These are phyloP conservation scores for Lasiosphaeris hirsuta DNA, from an alignment of 495 filamentous ascomycete genomes.

Conservation along the genomic window DNA sequence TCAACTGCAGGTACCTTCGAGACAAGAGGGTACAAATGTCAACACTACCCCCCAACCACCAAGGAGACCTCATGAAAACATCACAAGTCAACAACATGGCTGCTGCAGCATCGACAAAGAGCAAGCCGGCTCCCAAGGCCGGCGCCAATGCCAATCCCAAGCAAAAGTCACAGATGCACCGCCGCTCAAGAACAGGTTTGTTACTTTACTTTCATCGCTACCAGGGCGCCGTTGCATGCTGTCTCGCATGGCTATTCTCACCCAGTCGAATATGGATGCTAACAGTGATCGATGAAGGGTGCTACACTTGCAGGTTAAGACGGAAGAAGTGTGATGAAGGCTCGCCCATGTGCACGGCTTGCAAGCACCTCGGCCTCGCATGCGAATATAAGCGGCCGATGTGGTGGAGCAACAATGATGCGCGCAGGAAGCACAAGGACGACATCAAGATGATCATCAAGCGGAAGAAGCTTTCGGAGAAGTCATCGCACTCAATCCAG, in stretches of 20 bases:
- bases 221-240: not conserved
- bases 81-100: conserved; percentile 55
- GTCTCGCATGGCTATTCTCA: not conserved
- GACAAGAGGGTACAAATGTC: conserved; percentile 57
- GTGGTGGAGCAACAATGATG: conserved; percentile 94
- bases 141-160: conserved; percentile 54
- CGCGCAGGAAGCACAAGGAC: conserved; percentile 84
- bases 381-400: conserved; percentile 96
- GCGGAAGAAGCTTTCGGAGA: conserved; percentile 89
- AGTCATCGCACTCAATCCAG: conserved; percentile 59
- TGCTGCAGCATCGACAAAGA: conserved; percentile 49
- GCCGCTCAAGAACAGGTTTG: conserved; percentile 89
- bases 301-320: conserved; percentile 93
- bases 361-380: conserved; percentile 76
- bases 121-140: conserved; percentile 52
- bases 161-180: conserved; percentile 76
- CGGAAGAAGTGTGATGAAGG: conserved; percentile 98
- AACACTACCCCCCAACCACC: conserved; percentile 55
- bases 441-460: conserved; percentile 96
- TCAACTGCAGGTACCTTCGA: conserved; percentile 41
- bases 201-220: conserved; percentile 9
- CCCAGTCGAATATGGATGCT: conserved; percentile 18
- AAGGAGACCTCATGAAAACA: conserved; percentile 48
- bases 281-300: conserved; percentile 58
- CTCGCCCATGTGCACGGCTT: conserved; percentile 80